These are phyloP conservation scores for Gracilaria caudata DNA, from an alignment of 23 red algal genomes.

Conservation along the genomic window DNA sequence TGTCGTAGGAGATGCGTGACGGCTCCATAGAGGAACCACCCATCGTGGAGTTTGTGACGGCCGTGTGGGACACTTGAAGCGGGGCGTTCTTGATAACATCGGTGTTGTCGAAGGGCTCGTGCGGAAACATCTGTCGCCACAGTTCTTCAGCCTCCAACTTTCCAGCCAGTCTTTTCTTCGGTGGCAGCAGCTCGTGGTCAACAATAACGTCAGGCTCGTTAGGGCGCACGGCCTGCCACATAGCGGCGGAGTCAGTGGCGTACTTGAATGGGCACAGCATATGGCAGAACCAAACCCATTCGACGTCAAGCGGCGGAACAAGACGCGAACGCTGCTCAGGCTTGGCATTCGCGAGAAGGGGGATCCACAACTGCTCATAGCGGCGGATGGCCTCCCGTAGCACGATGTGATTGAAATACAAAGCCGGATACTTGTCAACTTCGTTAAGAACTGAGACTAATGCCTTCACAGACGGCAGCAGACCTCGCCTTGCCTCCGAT, in stretches of 20 bases:
- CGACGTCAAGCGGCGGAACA: slow-evolving; percentile 35
- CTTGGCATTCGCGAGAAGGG: slow-evolving; percentile 1
- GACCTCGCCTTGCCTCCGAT: background rate
- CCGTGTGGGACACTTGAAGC: background rate
- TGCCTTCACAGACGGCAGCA: slow-evolving; percentile 9
- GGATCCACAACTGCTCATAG: slow-evolving; percentile 43
- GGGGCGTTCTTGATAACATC: slow-evolving; percentile 7
- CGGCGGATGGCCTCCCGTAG: slow-evolving; percentile 41
- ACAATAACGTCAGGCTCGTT: slow-evolving; percentile 7
- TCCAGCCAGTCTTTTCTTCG: background rate
- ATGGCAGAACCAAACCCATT: slow-evolving; percentile 61
- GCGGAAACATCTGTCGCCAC: slow-evolving; percentile 26
- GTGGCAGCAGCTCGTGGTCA: slow-evolving; percentile 14
- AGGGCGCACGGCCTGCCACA: background rate
- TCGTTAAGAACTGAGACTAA: slow-evolving; percentile 13
- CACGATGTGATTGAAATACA: slow-evolving; percentile 41
- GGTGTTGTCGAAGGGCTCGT: slow-evolving; percentile 34
- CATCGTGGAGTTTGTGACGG: background rate
- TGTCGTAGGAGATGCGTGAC: slow-evolving; percentile 27
- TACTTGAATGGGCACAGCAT: slow-evolving; percentile 53
- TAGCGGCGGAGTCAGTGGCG: slow-evolving; percentile 15
- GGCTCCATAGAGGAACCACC: background rate
- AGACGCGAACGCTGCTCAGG: background rate
- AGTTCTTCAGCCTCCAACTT: background rate
- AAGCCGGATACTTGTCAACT: slow-evolving; percentile 41